Percentiles rank a stretch among this genome's conserved stretches.
Conservation (phyloP, 2,329 filamentous ascomycete genomes). For the Trichoderma arundinaceum region DNA sequence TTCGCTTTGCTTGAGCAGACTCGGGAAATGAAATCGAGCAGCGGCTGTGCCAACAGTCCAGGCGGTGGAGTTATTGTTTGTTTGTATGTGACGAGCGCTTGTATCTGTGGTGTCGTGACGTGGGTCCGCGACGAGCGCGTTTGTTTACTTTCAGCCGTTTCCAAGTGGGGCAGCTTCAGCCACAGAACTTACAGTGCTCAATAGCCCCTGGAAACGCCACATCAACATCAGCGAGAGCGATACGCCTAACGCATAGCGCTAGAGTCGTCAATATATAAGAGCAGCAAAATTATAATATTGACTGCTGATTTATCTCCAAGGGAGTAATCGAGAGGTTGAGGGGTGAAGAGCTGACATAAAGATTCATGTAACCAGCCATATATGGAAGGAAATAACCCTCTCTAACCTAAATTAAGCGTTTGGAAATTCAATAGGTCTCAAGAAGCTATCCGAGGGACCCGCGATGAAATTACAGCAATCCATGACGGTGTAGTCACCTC, state of each 20-base stretch:
- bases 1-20: neutral
- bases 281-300: no score
- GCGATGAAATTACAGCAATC: no score
- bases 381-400: no score
- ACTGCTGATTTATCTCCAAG: no score
- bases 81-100: neutral
- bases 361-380: no score
- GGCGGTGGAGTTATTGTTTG: slow-evolving; percentile 14
- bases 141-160: slow-evolving; percentile 43
- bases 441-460: no score
- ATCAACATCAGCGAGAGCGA: neutral
- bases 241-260: neutral
- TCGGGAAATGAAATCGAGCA: neutral
- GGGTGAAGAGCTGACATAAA: no score
- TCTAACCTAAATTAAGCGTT: no score
- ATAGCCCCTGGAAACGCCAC: slow-evolving; percentile 15
- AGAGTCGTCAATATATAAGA: no score
- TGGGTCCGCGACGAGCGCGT: slow-evolving; percentile 36
- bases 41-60: slow-evolving; percentile 1
- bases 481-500: no score
- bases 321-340: no score
- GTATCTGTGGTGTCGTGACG: slow-evolving; percentile 9
- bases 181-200: slow-evolving; percentile 10
- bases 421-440: no score
- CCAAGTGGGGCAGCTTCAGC: slow-evolving; percentile 20